phyloP scores from a whole-genome alignment of 192 early-diverging fungal species.

The Linnemannia zychae region DNA sequence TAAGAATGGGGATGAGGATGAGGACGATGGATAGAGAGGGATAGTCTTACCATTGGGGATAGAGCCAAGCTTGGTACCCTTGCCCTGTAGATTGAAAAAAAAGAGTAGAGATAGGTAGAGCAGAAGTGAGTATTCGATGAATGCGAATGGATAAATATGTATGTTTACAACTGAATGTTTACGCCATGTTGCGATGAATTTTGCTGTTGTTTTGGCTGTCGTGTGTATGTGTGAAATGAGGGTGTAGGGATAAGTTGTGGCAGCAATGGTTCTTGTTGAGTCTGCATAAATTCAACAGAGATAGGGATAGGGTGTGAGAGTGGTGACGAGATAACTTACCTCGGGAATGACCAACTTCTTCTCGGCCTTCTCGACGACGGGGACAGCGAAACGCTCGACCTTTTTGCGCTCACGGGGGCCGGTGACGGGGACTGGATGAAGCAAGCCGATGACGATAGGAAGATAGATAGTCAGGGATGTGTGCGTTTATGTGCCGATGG shows the following conservation, averaged over 20 bases:
- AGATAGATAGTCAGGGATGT: not conserved
- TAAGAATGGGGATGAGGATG: not conserved
- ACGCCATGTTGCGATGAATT: not conserved
- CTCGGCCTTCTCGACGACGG: conserved; percentile 31
- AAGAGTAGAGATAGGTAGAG: not conserved
- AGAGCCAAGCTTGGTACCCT: conserved; percentile 39
- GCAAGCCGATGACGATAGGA: not conserved
- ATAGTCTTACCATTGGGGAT: conserved; percentile 42
- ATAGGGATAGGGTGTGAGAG: not conserved
- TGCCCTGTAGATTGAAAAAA: conserved; percentile 34
- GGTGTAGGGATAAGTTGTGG: not conserved
- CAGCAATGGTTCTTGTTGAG: not conserved
- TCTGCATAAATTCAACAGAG: conserved; percentile 11
- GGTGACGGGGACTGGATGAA: conserved; percentile 35
- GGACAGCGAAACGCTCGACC: conserved; percentile 37
- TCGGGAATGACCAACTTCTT: conserved; percentile 50
- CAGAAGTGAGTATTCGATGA: not conserved
- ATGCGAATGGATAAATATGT: not conserved
- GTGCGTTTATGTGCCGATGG: not conserved
- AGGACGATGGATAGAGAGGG: not conserved
- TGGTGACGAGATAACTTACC: conserved; percentile 7
- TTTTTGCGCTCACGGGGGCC: conserved; percentile 55
- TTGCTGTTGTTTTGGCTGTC: not conserved
- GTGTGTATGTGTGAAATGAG: not conserved
- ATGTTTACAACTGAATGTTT: not conserved